phyloP scores from a whole-genome alignment of 192 early-diverging fungal genomes.

The Coemansia sp. region DNA sequence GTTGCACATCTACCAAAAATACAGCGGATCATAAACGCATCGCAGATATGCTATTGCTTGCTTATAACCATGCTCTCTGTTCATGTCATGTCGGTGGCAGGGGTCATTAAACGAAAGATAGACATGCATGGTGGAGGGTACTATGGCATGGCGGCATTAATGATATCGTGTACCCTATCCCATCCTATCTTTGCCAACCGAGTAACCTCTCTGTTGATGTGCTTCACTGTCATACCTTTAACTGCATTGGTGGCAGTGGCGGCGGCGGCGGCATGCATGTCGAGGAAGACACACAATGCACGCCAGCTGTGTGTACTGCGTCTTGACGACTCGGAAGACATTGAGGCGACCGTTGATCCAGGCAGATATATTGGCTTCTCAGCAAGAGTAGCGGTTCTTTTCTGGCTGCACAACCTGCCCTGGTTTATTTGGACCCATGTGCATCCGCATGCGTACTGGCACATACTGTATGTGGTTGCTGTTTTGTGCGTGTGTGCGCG shows the following conservation, averaged over 20 bases:
- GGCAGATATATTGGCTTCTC: constrained; percentile 20
- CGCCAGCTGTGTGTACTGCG: neutral
- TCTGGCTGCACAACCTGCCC: constrained; percentile 21
- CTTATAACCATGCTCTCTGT: constrained; percentile 17
- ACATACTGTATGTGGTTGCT: constrained; percentile 1
- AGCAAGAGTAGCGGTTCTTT: constrained; percentile 2
- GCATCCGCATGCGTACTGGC: constrained; percentile 12
- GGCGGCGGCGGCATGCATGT: constrained; percentile 6
- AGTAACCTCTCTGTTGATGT: constrained; percentile 1
- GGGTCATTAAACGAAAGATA: constrained; percentile 5
- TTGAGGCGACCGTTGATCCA: constrained; percentile 18
- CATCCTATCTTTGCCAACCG: constrained; percentile 13
- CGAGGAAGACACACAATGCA: neutral
- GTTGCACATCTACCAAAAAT: neutral
- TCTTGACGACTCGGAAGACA: constrained; percentile 17
- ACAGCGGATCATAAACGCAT: constrained; percentile 14
- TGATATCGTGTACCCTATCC: constrained; percentile 12
- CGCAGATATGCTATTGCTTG: constrained; percentile 35
- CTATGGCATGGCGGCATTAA: constrained; percentile 30
- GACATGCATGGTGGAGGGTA: constrained; percentile 21
- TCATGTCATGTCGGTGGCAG: constrained; percentile 23
- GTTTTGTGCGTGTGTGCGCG: constrained; percentile 19
- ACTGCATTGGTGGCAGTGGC: constrained; percentile 6
- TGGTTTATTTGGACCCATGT: constrained; percentile 26
- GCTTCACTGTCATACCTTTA: constrained; percentile 13